A percentile compares a stretch with the other conserved stretches of the same genome.
Conservation (phyloP, 2,329 filamentous ascomycete genomes). For the Aspergillus piperis region DNA sequence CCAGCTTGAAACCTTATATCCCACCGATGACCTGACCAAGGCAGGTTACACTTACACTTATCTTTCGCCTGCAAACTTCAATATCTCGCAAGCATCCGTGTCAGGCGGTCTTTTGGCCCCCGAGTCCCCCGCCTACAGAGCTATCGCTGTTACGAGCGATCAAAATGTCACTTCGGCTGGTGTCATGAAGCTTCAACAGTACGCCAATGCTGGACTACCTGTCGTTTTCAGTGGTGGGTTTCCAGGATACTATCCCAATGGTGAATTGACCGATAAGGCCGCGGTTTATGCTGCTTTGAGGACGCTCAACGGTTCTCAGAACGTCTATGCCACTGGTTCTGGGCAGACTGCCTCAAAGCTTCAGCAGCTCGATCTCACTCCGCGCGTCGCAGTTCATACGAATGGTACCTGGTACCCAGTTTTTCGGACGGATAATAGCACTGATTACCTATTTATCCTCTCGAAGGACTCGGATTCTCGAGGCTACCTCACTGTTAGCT, state of each 20-base stretch:
- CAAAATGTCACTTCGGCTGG: conserved; percentile 40
- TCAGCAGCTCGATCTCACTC: conserved; percentile 30
- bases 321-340: conserved; percentile 38
- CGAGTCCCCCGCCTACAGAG: conserved; percentile 44
- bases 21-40: background rate
- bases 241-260: conserved; percentile 25
- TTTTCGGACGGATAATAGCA: conserved; percentile 34
- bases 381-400: conserved; percentile 29
- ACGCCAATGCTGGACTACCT: conserved; percentile 44
- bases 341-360: conserved; percentile 36
- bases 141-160: conserved; percentile 42
- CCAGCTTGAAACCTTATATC: background rate
- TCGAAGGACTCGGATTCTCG: conserved; percentile 22
- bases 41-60: conserved; percentile 32
- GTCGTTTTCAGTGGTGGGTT: conserved; percentile 45
- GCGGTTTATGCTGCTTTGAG: background rate
- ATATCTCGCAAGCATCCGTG: conserved; percentile 41
- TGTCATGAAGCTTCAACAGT: conserved; percentile 36
- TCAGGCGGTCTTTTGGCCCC: conserved; percentile 41
- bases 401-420: conserved; percentile 38
- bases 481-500: background rate
- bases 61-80: conserved; percentile 48
- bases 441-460: conserved; percentile 45
- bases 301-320: conserved; percentile 19
- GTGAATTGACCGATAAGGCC: background rate